Evolutionary conservation across 2,329 filamentous ascomycete genomes (phyloP).

Genomic region (Venturia effusa): DNA sequence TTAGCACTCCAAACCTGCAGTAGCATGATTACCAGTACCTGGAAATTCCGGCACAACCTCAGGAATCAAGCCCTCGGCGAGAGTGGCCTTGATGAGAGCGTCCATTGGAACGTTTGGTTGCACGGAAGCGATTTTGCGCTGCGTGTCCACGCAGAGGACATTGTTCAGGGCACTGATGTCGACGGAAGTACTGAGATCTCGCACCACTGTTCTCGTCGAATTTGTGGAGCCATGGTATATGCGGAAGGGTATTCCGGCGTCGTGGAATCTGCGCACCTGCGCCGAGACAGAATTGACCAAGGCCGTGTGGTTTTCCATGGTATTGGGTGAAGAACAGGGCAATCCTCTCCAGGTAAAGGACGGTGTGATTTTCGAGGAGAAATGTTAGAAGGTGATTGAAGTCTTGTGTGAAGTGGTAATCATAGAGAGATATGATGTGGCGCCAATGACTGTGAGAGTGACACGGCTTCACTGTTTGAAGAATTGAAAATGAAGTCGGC

Average conservation of each 20-base stretch:
- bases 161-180: slow-evolving; percentile 55
- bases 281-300: neutral
- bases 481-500: neutral
- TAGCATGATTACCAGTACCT: neutral
- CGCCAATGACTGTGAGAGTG: too few species aligned
- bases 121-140: slow-evolving; percentile 46
- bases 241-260: slow-evolving; percentile 38
- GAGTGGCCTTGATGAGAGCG: slow-evolving; percentile 46
- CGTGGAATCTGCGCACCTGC: slow-evolving; percentile 7
- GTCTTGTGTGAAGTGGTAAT: neutral
- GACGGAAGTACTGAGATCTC: slow-evolving; percentile 42
- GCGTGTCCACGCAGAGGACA: slow-evolving; percentile 49
- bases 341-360: too few species aligned
- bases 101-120: slow-evolving; percentile 65
- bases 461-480: neutral
- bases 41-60: slow-evolving; percentile 62
- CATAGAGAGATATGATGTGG: too few species aligned
- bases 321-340: neutral
- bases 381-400: too few species aligned
- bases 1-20: neutral
- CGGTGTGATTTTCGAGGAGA: neutral
- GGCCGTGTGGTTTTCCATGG: slow-evolving; percentile 3
- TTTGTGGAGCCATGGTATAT: slow-evolving; percentile 70
- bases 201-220: slow-evolving; percentile 49
- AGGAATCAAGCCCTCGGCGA: slow-evolving; percentile 47